Conservation (phyloP, 2,329 filamentous ascomycete species). For the Pezicula carpinea region DNA sequence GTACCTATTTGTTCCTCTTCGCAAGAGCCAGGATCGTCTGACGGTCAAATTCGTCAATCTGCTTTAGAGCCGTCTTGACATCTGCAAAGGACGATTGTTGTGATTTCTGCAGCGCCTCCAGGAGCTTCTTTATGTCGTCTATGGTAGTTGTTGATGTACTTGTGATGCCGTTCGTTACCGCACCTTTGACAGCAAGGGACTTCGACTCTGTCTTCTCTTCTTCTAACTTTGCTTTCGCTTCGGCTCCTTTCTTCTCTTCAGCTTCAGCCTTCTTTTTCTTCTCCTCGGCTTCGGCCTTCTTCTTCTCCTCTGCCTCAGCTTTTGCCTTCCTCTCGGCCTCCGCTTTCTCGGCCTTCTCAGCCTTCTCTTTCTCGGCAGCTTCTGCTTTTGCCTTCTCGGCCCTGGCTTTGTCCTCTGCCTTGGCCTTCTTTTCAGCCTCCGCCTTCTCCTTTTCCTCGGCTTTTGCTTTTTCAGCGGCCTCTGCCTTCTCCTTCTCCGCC, state of each 20-base stretch:
- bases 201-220: background rate
- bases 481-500: too few relatives aligned
- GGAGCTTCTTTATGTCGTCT: background rate
- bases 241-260: background rate
- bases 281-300: background rate
- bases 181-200: background rate
- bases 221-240: background rate
- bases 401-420: too few relatives aligned
- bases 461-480: too few relatives aligned
- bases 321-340: background rate
- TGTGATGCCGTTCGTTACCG: background rate
- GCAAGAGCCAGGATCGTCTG: conserved; percentile 1
- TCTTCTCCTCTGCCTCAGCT: background rate
- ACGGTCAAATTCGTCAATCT: conserved; percentile 1
- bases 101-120: background rate
- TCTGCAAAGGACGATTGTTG: background rate
- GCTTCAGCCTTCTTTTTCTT: background rate
- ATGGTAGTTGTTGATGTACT: background rate
- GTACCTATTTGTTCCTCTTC: background rate
- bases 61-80: background rate
- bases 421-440: too few relatives aligned
- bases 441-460: too few relatives aligned
- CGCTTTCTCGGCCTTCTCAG: background rate
- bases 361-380: background rate
- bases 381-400: background rate